A percentile compares a stretch with the other conserved stretches of the same genome.
These are phyloP conservation scores for Ceratocystis ficicola DNA, from an alignment of 2,329 filamentous ascomycete genomes.

Conservation along the genomic window DNA sequence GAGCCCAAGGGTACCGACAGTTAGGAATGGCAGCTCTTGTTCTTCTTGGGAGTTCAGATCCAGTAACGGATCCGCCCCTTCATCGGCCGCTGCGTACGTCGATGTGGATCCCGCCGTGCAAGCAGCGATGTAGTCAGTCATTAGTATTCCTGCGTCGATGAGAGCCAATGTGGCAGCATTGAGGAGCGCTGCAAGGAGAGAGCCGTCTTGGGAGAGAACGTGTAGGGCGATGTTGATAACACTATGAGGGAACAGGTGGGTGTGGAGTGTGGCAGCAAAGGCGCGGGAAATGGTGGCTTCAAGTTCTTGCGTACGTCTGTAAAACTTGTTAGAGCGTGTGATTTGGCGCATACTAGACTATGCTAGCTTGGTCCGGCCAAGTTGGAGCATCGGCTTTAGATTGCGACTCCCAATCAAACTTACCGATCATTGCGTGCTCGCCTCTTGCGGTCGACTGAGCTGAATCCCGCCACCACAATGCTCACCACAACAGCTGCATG, in stretches of 20 bases:
- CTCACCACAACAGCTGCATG: slow-evolving; percentile 62
- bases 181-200: slow-evolving; percentile 73
- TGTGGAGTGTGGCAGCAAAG: slow-evolving; percentile 67
- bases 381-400: too few relatives aligned
- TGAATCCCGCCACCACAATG: slow-evolving; percentile 78
- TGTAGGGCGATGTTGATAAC: slow-evolving; percentile 75
- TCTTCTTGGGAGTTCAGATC: slow-evolving; percentile 72
- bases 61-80: slow-evolving; percentile 61
- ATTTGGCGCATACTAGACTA: neutral
- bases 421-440: slow-evolving; percentile 67
- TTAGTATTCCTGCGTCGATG: slow-evolving; percentile 88
- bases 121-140: slow-evolving; percentile 81
- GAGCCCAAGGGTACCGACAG: slow-evolving; percentile 65
- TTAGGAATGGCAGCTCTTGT: slow-evolving; percentile 78
- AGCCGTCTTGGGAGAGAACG: slow-evolving; percentile 81
- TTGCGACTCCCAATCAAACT: slow-evolving; percentile 25
- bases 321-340: neutral
- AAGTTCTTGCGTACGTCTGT: slow-evolving; percentile 67
- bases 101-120: slow-evolving; percentile 76
- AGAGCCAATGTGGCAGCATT: slow-evolving; percentile 87
- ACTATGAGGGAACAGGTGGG: slow-evolving; percentile 77
- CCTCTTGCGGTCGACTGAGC: slow-evolving; percentile 71
- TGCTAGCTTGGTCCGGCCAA: too few relatives aligned
- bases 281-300: slow-evolving; percentile 66
- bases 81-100: slow-evolving; percentile 51